Evolutionary conservation across 495 filamentous ascomycete species (phyloP), one percentile per base, ranked within the genome.

Genomic region (Penicillium salamii): DNA sequence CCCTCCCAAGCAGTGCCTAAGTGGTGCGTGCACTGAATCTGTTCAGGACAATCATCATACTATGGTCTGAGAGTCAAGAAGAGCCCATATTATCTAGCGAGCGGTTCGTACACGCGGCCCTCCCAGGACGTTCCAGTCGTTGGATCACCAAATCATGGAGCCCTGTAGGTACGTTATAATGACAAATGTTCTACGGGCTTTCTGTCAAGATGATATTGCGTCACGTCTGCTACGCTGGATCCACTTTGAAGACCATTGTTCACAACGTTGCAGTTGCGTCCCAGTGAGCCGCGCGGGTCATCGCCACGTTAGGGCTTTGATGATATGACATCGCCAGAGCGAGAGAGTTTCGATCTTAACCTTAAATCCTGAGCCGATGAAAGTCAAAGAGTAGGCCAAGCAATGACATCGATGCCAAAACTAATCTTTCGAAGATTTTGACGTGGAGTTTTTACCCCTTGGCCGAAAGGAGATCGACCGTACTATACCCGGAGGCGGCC

Each of bases 221-320:
- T 62, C 58, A 62, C 51, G 29, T 14, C 26, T 62, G 18, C 52
- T 41, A 64, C 58, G 40, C 29, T 57, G 14, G 21, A 32, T 57
- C 58, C 55, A 57, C 55, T 6, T 54, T 18, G 14, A 49, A 59
- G 40, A 46, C 46, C 35, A 65, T 62, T 65, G 58, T 65, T 36
- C 53, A 32, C 24, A 62, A 35, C 48, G 61, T 65, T 65, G 53
- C 61, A 62, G 58, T 65, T 62, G 58, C 61, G 56, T 59, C 35
- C 55, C 52, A 43, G 13, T 29, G 21, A 6, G 20, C 28, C 36
- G 23, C 29, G 35, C 7, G 19, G 28, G 1, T n/a, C n/a, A n/a
- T n/a, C n/a, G n/a, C 32, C 42, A 50, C 19, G 42, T 40, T 31
- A 5, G 14, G 35, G 13, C 5, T 19, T 45, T 23, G 19, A 35